Conservation (phyloP, 495 filamentous ascomycete species). For the Daldinia bambusicola region DNA sequence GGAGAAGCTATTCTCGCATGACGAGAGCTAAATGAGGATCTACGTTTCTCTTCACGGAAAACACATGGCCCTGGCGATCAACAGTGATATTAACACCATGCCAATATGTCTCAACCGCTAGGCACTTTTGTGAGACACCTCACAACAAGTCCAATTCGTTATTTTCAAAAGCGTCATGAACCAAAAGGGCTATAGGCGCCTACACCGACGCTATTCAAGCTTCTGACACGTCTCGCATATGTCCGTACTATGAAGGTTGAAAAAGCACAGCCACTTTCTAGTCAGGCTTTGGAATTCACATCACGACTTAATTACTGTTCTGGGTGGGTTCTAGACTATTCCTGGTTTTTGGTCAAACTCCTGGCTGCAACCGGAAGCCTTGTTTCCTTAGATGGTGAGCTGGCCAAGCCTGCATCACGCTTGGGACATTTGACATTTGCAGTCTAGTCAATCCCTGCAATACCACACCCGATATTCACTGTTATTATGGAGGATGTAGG, state of each 20-base stretch:
- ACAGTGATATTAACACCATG: background rate
- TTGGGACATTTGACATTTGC: slow-evolving; percentile 1
- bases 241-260: slow-evolving; percentile 1
- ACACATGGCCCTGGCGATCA: background rate
- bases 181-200: slow-evolving; percentile 19
- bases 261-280: slow-evolving; percentile 33
- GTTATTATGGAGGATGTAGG: too few species aligned
- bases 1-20: background rate
- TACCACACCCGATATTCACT: too few species aligned
- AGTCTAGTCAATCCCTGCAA: background rate
- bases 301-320: slow-evolving; percentile 22
- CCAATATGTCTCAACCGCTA: slow-evolving; percentile 4
- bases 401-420: slow-evolving; percentile 24
- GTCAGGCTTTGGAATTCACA: slow-evolving; percentile 12
- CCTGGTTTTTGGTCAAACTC: slow-evolving; percentile 20
- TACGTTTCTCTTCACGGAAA: background rate
- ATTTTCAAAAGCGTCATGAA: background rate
- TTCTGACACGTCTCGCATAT: slow-evolving; percentile 23
- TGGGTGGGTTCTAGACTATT: slow-evolving; percentile 4
- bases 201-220: slow-evolving; percentile 6
- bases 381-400: slow-evolving; percentile 31
- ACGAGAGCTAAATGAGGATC: slow-evolving; percentile 3
- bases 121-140: background rate
- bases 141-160: background rate
- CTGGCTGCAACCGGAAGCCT: slow-evolving; percentile 41